These are phyloP conservation scores for Mrakia gelida DNA, from an alignment of 768 basidiomycete species.

Conservation along the genomic window DNA sequence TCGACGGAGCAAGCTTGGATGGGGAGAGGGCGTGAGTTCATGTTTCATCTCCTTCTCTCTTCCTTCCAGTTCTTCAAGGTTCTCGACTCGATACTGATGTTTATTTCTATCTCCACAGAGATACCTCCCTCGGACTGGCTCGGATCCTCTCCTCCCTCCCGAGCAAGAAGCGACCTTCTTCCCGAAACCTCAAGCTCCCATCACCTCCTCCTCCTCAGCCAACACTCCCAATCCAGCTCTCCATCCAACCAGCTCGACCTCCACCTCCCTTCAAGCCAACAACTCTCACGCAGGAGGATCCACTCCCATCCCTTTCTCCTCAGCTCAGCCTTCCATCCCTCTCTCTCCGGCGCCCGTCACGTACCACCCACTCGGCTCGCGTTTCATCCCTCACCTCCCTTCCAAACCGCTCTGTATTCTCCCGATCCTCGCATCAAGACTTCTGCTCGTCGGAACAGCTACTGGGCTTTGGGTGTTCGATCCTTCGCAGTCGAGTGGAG, in stretches of 20 bases:
- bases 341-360: conserved; percentile 5
- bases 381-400: conserved; percentile 26
- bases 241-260: not conserved
- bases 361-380: conserved; percentile 21
- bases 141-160: conserved; percentile 23
- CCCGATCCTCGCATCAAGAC: not conserved
- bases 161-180: conserved; percentile 5
- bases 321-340: not conserved
- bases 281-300: conserved; percentile 5
- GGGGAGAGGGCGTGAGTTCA: conserved; percentile 23
- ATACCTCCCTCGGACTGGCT: not conserved
- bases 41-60: not conserved
- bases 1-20: conserved; percentile 14
- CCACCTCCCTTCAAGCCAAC: conserved; percentile 2
- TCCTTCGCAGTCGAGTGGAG: not conserved
- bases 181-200: not conserved
- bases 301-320: not conserved
- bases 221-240: not conserved
- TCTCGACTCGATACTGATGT: not conserved
- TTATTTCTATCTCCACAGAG: not conserved
- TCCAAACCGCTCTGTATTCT: conserved; percentile 16
- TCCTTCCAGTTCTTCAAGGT: not conserved
- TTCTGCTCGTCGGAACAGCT: conserved; percentile 12
- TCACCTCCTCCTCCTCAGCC: not conserved
- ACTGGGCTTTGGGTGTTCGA: conserved; percentile 11